Base-by-base conservation (phyloP, 2,329 filamentous ascomycete species). In the Beauveria caledonica region DNA sequence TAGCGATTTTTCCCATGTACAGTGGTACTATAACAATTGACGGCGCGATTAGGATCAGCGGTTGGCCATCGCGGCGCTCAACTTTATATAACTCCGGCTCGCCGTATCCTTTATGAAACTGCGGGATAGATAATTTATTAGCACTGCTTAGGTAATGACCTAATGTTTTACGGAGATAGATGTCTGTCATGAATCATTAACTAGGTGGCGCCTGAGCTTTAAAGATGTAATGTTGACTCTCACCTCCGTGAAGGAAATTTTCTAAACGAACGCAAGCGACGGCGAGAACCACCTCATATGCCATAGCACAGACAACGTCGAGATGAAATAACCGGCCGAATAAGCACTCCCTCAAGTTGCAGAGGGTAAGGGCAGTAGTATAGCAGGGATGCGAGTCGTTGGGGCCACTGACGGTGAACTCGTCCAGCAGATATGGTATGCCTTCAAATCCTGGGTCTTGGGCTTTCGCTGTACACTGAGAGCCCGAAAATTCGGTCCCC, bases 191-290 rank as follows among this genome's bases (percentile, higher is more conserved):
- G 3, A 5, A 15, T 29, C 9, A 15, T 21, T 45, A 55, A 25
- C 5, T 7, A 4, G 15, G 25, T 5, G 8, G 40, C 10, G n/a
- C 51, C 15, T 3, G 36, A 42, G 8, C 5, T n/a, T 8, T n/a
- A 23, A 19, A 19, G 51, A 42, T 42, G 51, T 19, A 42, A 42
- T 23, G 3, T 23, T 46, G 42, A n/a, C 40, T 15, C 55, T 50
- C 19, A 63, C 62, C 62, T 39, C 62, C 62, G 27, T 63, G 59
- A 17, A 61, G 55, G 13, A 55, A 45, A 13, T 54, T 55, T 15
- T 48, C 40, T 1, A 33, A 48, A 33, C 61, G 62, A 23, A 63
- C 9, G 29, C 55, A 61, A n/a, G 59, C 42, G 13, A 63, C 60
- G 10, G 62, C 42, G 5, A 59, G 54, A 33, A 39, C 27, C 1